A percentile compares a stretch with the other conserved stretches of the same genome.
These are phyloP conservation scores for Metschnikowia lachancei DNA, from an alignment of 805 yeast species.

Conservation along the genomic window DNA sequence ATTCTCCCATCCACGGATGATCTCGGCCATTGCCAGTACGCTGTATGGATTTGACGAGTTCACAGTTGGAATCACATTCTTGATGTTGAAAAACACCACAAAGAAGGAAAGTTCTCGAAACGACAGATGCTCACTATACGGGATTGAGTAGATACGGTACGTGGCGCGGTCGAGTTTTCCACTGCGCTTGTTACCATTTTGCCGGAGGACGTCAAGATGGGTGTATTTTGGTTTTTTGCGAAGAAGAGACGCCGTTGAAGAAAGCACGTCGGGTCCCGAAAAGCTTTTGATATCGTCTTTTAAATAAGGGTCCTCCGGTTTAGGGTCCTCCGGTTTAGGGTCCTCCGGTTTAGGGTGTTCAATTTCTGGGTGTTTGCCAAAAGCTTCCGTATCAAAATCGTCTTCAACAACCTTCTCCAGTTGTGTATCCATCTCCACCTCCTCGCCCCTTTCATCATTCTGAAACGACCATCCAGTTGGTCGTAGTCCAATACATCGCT, in stretches of 20 bases:
- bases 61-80: conserved; percentile 76
- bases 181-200: conserved; percentile 19
- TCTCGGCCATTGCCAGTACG: conserved; percentile 31
- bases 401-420: too few relatives aligned
- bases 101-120: conserved; percentile 75
- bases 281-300: too few relatives aligned
- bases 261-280: too few relatives aligned
- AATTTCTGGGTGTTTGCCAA: too few relatives aligned
- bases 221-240: conserved; percentile 22
- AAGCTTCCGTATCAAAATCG: too few relatives aligned
- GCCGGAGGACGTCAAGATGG: conserved; percentile 31
- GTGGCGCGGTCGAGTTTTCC: conserved; percentile 25
- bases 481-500: conserved; percentile 64
- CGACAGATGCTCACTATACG: conserved; percentile 94
- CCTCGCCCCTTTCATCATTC: conserved; percentile 14
- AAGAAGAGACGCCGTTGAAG: conserved; percentile 18
- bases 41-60: conserved; percentile 34
- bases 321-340: too few relatives aligned
- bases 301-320: too few relatives aligned
- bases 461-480: conserved; percentile 91
- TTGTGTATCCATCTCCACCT: not conserved
- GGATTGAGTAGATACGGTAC: conserved; percentile 57
- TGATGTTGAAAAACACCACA: conserved; percentile 49
- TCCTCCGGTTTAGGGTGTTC: conserved; percentile 9
- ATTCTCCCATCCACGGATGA: conserved; percentile 32